A percentile compares a stretch with the other conserved stretches of the same genome.
phyloP scores from a whole-genome alignment of 371 early-diverging fungal species.

The Apophysomyces sp. region DNA sequence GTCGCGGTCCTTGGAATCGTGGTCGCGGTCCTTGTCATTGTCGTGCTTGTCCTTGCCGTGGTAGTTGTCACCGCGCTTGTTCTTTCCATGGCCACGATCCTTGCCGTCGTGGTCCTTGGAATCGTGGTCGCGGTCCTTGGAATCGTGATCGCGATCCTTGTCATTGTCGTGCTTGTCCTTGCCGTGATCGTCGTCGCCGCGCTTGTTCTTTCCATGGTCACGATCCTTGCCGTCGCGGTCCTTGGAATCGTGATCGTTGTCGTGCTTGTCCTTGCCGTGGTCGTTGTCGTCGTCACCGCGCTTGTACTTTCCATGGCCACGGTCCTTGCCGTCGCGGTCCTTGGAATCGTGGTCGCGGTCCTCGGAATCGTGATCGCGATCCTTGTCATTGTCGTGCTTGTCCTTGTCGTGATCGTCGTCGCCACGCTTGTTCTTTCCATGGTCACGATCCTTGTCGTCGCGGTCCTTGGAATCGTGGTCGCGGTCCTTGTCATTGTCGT shows the following conservation, averaged over 20 bases:
- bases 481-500: not conserved
- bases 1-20: no score
- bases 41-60: not conserved
- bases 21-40: not conserved
- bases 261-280: not conserved
- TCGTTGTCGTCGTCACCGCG: not conserved
- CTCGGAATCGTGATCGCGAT: no score
- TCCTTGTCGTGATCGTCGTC: not conserved
- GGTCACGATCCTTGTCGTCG: not conserved
- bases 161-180: not conserved
- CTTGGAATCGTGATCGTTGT: not conserved
- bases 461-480: not conserved
- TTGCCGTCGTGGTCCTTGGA: not conserved
- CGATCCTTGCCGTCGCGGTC: not conserved
- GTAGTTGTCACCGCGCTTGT: no score
- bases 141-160: not conserved
- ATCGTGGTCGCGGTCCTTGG: not conserved
- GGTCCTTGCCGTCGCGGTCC: not conserved
- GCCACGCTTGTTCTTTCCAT: not conserved
- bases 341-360: no score
- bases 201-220: not conserved
- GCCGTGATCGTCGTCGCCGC: no score
- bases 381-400: not conserved
- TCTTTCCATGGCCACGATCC: not conserved
- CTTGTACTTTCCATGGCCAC: not conserved